phyloP scores from a whole-genome alignment of 2,329 filamentous ascomycete species.

The Pseudocercospora pini-densiflorae region DNA sequence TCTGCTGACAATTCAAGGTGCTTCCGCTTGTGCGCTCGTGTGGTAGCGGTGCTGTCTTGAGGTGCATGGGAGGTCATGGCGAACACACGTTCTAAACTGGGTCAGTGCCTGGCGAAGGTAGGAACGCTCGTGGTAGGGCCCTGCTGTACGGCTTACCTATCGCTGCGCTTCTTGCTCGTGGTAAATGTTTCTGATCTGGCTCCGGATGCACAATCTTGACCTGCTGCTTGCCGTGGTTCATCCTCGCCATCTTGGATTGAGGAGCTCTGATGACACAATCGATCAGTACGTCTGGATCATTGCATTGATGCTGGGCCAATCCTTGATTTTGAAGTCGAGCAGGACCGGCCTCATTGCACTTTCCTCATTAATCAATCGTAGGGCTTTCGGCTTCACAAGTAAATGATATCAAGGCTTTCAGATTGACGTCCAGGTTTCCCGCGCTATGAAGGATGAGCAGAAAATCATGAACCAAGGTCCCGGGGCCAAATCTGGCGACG shows the following conservation, averaged over 20 bases:
- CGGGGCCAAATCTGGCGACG: neutral
- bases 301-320: neutral
- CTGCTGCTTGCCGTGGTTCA: slow-evolving; percentile 4
- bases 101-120: neutral
- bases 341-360: neutral
- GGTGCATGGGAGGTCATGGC: neutral
- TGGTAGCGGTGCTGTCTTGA: neutral
- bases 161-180: neutral
- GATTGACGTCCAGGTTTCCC: neutral
- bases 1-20: neutral
- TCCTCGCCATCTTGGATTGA: neutral
- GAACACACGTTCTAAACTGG: neutral
- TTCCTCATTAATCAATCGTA: neutral
- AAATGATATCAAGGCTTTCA: neutral
- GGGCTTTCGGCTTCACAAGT: slow-evolving; percentile 3
- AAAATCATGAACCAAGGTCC: neutral
- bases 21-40: neutral
- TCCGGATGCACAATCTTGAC: neutral
- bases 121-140: neutral
- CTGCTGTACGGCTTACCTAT: neutral
- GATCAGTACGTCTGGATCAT: neutral
- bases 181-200: neutral
- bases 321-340: slow-evolving; percentile 3
- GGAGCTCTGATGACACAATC: neutral
- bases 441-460: slow-evolving; percentile 6